Evolutionary conservation across 441 rosid species (phyloP), one percentile per base, ranked within the genome.

Genomic region (Adansonia rubrostipa): DNA sequence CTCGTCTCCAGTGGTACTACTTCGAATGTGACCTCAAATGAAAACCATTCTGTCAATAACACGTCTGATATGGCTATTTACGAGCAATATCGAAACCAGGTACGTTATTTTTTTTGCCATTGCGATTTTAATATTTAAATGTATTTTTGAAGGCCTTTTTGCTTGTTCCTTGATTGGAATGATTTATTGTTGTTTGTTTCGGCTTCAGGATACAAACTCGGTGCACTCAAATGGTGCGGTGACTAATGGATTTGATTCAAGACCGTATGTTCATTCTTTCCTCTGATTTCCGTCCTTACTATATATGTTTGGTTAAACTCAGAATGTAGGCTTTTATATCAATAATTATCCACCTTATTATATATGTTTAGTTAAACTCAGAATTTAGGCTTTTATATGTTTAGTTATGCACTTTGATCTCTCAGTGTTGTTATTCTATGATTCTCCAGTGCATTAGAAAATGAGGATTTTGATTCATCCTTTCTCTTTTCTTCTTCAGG

Each of bases 1-100:
- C 80, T 82, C 15, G 80, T 78, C 3, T 68, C 80, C 28, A 81
- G 69, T 63, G 92, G 89, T 48, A 8, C 60, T 70, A 8, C 57
- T 48, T 50, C 62, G 8, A 83, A 70, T 40, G 79, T 14, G 13
- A 74, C 86, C 20, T 72, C 85, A 0, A 84, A 83, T 57, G 87
- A 84, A 6, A 91, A 87, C 80, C 92, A 88, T n/a, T 76, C 85
- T 71, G 83, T 80, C 36, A 84, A 80, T 50, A 83, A 84, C 76
- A 19, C 86, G 4, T 80, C 96, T 10, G 96, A 87, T 62, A 73
- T 85, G 87, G 91, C 95, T 77, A 87, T 89, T 65, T 88, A 87
- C 14, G 92, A 91, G 85, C 92, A 89, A 87, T 89, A 78, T 58
- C 78, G 84, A n/a, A 85, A 68, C 76, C 93, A 88, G 90, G 97